Evolutionary conservation across 1,284 basidiomycete species (phyloP).

Genomic region (Cutaneotrichosporon sp.): DNA sequence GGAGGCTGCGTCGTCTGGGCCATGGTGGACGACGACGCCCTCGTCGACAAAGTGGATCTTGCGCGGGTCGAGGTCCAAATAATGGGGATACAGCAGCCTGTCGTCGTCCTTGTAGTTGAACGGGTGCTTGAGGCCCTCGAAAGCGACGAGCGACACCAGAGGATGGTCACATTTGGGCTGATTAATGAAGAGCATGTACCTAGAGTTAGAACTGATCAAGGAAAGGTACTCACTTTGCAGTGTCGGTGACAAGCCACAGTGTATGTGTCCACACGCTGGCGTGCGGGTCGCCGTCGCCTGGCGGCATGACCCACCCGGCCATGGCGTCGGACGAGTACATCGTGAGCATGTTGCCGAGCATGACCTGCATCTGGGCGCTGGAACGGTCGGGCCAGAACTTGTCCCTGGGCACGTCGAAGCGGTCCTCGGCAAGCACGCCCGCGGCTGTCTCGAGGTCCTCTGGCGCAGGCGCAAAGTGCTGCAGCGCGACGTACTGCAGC

Average conservation of each 20-base stretch:
- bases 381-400: not conserved
- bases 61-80: slow-evolving; percentile 8
- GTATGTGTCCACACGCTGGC: slow-evolving; percentile 17
- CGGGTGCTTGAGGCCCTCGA: not conserved
- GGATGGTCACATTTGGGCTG: no score
- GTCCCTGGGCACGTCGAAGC: not conserved
- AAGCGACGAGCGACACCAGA: not conserved
- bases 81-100: no score
- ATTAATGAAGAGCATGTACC: no score
- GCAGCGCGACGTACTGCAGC: slow-evolving; percentile 5
- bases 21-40: slow-evolving; percentile 11
- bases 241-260: slow-evolving; percentile 7
- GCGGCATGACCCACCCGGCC: slow-evolving; percentile 12
- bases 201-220: no score
- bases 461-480: not conserved
- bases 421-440: slow-evolving; percentile 19
- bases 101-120: no score
- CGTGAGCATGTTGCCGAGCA: slow-evolving; percentile 7
- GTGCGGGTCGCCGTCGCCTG: slow-evolving; percentile 3
- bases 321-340: slow-evolving; percentile 24
- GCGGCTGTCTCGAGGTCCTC: slow-evolving; percentile 6
- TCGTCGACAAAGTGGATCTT: slow-evolving; percentile 6
- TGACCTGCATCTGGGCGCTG: slow-evolving; percentile 1
- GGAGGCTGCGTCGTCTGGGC: slow-evolving; percentile 3
- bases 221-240: slow-evolving; percentile 4